A percentile compares a stretch with the other conserved stretches of the same genome.
These are phyloP conservation scores for Heliamphora exappendiculata DNA, from an alignment of 148 eudicot species.

Conservation along the genomic window DNA sequence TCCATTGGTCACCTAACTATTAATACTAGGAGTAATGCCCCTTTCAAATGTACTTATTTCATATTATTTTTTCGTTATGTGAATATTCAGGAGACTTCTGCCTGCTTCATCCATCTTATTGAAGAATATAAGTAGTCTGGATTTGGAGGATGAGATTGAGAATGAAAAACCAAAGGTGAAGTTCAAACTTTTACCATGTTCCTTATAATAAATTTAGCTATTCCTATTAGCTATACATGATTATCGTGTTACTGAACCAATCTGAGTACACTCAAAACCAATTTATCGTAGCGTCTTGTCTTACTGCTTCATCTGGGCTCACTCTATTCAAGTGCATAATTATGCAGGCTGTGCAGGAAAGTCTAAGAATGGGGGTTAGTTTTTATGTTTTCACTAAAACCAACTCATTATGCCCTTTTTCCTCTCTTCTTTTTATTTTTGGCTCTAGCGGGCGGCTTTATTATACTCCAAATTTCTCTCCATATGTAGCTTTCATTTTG, in stretches of 20 bases:
- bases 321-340: not conserved
- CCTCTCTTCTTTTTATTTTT: not conserved
- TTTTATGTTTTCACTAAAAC: not conserved
- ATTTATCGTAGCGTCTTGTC: not conserved
- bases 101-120: conserved; percentile 75
- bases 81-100: conserved; percentile 61
- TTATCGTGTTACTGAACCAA: not conserved
- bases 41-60: not conserved
- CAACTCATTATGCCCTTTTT: not conserved
- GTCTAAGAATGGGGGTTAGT: not conserved
- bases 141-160: conserved; percentile 41
- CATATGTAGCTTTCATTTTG: no score
- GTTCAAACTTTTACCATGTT: not conserved
- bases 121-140: conserved; percentile 39
- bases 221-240: not conserved
- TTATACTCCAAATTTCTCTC: not conserved
- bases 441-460: not conserved
- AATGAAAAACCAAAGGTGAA: conserved; percentile 48
- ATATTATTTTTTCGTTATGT: not conserved
- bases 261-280: not conserved
- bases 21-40: not conserved
- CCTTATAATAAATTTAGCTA: not conserved
- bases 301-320: no score
- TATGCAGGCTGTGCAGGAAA: not conserved
- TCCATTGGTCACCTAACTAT: not conserved